Base-by-base conservation (phyloP, 2,329 filamentous ascomycete genomes). In the Ceratocystis papillata region DNA sequence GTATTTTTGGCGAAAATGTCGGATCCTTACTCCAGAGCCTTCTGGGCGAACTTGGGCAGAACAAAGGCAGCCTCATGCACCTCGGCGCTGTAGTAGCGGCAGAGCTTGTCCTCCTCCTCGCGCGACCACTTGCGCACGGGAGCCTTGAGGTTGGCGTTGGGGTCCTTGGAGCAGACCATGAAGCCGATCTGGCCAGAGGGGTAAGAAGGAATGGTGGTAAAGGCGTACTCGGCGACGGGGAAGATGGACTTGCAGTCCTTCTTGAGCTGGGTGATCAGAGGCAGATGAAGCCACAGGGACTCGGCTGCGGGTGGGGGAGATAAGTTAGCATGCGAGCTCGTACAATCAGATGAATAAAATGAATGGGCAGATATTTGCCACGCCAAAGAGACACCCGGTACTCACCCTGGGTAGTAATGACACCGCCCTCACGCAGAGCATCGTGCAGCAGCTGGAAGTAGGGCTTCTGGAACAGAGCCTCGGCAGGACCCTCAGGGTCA, bases 141-240 rank as follows among this genome's bases (percentile, higher is more conserved):
- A 78, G 87, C 89, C 77, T 84, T 90, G 75, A 97, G 83, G 78
- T 99, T 84, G 76, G 87, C 85, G 75, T 79, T 85, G 76, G 86
- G 80, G 76, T 97, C 93, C 86, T 99, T 97, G 87, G 83, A 89
- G 87, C 94, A 97, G 75, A 99, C 90, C 92, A 99, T 96, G 87
- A 99, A 99, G 76, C 94, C 94, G 74, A 99, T 99, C 82, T 99
- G 94, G 76, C 94, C 94, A 67, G 90, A 96, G 71, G 94, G 94
- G 83, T 99, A 99, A 75, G 94, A 99, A 68, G 94, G 94, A 78
- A 99, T 99, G 73, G 93, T 97, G 74, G 93, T 97, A 85, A 96
- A 99, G 73, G 89, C 94, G 80, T 97, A 99, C 81, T 99, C 94
- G 77, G 89, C 94, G 69, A 90, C 89, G 70, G 94, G 92, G 87